Evolutionary conservation across 139 green algal genomes (phyloP), one percentile per base, ranked within the genome.

Genomic region (Coelastrella sp.): DNA sequence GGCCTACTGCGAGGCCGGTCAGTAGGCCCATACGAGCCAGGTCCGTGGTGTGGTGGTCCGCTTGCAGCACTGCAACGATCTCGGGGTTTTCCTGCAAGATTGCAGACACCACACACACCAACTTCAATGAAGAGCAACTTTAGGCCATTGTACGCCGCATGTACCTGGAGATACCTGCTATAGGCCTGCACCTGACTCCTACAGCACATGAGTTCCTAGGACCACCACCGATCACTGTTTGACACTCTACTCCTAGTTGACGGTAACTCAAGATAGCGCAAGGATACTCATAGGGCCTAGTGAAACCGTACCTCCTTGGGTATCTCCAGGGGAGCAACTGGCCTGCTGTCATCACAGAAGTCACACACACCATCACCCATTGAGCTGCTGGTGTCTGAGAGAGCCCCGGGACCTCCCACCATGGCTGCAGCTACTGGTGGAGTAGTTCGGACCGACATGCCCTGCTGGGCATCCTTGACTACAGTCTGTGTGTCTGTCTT

Each of bases 1-100:
- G 81, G 3, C 91, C 94, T 34, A 96, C 96, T 30, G 94, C 94
- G 1, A 96, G 60, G 2, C 77, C 85, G n/a, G 64, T 86, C 19
- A 89, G 80, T 34, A 86, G 9, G 2, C 85, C 85, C 30, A 68
- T 84, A 30, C 77, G 77, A 5, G 59, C 60, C 38, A 84, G 40
- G 57, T 71, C 57, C 19, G 60, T 43, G 60, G 69, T 60, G 38
- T 87, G 83, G 17, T 38, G 27, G 40, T 87, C 83, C 1, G 71
- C 53, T 19, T 35, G 27, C 34, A 67, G 32, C 30, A 80, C 23
- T 8, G 71, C 71, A 30, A 57, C 71, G 27, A 79, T 35, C 41
- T 60, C 40, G 25, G 45, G 71, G 71, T 79, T 79, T 32, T 79
- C 68, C 68, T 76, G 68, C 66, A 74, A 74, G 35, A 32, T 30